Percentiles rank a stretch among this genome's conserved stretches.
Evolutionary conservation across 208 protist species (phyloP).

Genomic region (Trypanosoma theileri): DNA sequence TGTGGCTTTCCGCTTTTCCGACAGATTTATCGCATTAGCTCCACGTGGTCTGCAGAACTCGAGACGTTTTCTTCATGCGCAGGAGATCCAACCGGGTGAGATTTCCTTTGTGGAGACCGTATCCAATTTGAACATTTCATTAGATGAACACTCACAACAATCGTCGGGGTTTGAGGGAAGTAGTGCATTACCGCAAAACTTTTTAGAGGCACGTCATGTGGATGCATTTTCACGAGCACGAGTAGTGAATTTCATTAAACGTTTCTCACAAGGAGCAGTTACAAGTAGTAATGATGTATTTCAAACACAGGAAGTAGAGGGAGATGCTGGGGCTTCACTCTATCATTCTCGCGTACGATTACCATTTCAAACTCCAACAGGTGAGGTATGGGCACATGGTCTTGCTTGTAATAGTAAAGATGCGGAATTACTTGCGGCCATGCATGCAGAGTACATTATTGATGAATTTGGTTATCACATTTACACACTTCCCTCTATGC

Average conservation of each 20-base stretch:
- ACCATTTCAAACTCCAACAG: conserved; percentile 27
- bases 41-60: not conserved
- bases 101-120: conserved; percentile 34
- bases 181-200: conserved; percentile 25
- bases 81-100: conserved; percentile 34
- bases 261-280: conserved; percentile 43
- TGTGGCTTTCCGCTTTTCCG: conserved; percentile 35
- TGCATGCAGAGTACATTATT: conserved; percentile 87
- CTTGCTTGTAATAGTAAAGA: conserved; percentile 67
- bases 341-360: conserved; percentile 52
- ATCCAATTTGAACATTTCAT: not conserved
- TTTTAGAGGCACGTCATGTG: conserved; percentile 38
- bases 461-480: conserved; percentile 86
- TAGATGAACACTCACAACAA: not conserved
- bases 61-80: conserved; percentile 16
- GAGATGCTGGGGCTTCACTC: conserved; percentile 12
- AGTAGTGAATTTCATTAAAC: conserved; percentile 82
- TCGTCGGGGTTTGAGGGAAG: conserved; percentile 12
- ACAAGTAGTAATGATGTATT: conserved; percentile 39
- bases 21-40: not conserved
- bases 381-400: conserved; percentile 78
- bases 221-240: conserved; percentile 71
- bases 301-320: conserved; percentile 22
- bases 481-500: conserved; percentile 84
- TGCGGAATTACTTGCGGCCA: conserved; percentile 76